phyloP scores from a whole-genome alignment of 2,329 filamentous ascomycete species.

The Aspergillus latus region DNA sequence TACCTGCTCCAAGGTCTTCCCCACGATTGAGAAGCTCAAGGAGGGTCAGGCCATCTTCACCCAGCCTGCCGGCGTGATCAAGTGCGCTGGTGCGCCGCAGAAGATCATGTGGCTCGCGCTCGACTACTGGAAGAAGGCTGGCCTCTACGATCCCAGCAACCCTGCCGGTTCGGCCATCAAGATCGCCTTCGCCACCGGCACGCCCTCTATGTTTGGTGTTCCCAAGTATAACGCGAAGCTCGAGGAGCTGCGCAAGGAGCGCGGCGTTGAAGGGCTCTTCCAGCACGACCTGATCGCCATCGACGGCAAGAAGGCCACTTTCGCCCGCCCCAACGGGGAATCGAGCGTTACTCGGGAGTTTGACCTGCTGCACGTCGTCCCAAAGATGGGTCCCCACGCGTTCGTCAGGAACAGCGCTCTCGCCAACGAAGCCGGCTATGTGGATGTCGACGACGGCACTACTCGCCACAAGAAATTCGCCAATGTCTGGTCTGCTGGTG shows the following conservation, averaged over 20 bases:
- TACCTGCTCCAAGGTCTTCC: constrained; percentile 55
- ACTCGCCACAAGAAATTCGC: constrained; percentile 54
- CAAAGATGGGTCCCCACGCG: constrained; percentile 59
- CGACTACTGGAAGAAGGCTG: constrained; percentile 58
- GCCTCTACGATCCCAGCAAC: constrained; percentile 49
- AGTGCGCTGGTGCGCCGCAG: constrained; percentile 63
- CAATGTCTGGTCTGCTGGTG: constrained; percentile 61
- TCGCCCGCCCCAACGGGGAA: constrained; percentile 47
- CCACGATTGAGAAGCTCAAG: constrained; percentile 49
- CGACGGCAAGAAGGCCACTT: constrained; percentile 55
- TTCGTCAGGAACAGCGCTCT: constrained; percentile 56
- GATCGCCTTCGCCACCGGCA: constrained; percentile 57
- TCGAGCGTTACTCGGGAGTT: constrained; percentile 50
- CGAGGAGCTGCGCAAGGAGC: constrained; percentile 54
- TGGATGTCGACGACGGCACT: constrained; percentile 58
- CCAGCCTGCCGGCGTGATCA: constrained; percentile 58
- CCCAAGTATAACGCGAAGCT: constrained; percentile 59
- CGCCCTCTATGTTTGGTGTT: constrained; percentile 60
- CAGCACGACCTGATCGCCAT: constrained; percentile 57
- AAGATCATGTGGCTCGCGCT: constrained; percentile 64
- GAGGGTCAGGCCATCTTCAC: constrained; percentile 60
- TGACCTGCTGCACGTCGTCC: constrained; percentile 58
- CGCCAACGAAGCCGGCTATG: constrained; percentile 57
- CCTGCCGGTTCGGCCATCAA: constrained; percentile 47
- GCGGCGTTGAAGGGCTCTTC: constrained; percentile 60